phyloP scores from a whole-genome alignment of 83 land plant genomes.

The Picea abies region DNA sequence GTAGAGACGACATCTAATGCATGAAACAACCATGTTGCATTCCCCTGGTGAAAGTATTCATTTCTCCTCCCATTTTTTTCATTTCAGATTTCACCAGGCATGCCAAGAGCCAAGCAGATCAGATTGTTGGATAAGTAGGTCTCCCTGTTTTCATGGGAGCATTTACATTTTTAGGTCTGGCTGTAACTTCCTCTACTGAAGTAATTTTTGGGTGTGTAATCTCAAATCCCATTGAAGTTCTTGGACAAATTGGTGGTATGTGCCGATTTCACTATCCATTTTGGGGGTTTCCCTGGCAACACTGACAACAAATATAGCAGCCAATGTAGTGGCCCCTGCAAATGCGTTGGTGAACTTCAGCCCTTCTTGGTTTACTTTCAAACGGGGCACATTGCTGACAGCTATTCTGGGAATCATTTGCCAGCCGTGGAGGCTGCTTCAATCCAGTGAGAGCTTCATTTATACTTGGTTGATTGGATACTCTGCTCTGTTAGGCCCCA shows the following conservation, averaged over 20 bases:
- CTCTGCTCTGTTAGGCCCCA: conserved; percentile 86
- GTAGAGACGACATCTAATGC: not conserved
- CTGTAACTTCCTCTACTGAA: conserved; percentile 82
- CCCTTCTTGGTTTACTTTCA: conserved; percentile 66
- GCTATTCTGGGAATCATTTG: conserved; percentile 73
- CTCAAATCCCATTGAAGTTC: conserved; percentile 75
- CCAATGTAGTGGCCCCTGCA: conserved; percentile 93
- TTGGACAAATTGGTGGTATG: conserved; percentile 57
- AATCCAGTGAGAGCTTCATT: conserved; percentile 79
- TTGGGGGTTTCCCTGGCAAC: conserved; percentile 81
- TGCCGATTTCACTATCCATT: conserved; percentile 57
- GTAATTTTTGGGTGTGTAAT: conserved; percentile 75
- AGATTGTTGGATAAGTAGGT: conserved; percentile 81
- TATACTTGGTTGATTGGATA: conserved; percentile 92
- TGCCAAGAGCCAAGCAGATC: conserved; percentile 75
- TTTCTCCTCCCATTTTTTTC: not conserved
- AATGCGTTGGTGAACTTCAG: conserved; percentile 82
- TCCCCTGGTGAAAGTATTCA: not conserved
- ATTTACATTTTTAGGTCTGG: conserved; percentile 83
- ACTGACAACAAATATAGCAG: conserved; percentile 92
- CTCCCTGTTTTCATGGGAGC: conserved; percentile 86
- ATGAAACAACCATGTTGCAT: not conserved
- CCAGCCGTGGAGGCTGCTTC: conserved; percentile 84
- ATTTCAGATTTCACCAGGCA: conserved; percentile 73
- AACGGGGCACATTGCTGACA: conserved; percentile 65